Base-by-base conservation (phyloP, 768 basidiomycete species). In the Naematelia aurantialba region DNA sequence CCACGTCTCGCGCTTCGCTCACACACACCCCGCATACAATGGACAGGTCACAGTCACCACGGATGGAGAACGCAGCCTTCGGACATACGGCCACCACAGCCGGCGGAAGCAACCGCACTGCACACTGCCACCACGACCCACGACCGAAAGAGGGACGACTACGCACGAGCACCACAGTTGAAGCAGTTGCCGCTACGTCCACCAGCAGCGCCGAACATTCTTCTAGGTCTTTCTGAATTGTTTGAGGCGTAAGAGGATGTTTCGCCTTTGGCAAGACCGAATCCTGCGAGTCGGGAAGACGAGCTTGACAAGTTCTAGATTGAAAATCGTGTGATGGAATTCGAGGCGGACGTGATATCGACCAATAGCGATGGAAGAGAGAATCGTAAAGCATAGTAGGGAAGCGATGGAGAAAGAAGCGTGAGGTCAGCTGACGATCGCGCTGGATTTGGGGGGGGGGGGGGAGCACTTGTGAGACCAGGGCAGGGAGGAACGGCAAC, bases 141-240 rank as follows among this genome's bases (percentile, higher is more conserved):
- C 45, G 45, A 52, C 30, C 31, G 13, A 25, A 58, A 50, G 46
- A 30, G 56, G 12, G 51, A 21, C 39, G n/a, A 34, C 42, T 51
- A 73, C 71, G 52, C 62, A 70, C 71, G 65, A 48, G 55, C 52
- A 49, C 71, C 71, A 63, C 71, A 73, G 64, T 73, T 73, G 65
- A 73, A 73, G 55, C 71, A 73, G 55, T 68, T 70, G 49, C 67
- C 65, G 45, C 61, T 49, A 70, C 65, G 60, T 34, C 52, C 59
- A 21, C 10, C 14, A n/a, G 17, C 11, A 31, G 34, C 60, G 53
- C 70, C 70, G 66, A 61, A 72, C 68, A 72, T 67, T 60, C 19
- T 47, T 19, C n/a, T 25, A 10, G 46, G 24, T 63, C 29, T 17
- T 44, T 34, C 3, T 45, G 27, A 24, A 42, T 53, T 56, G 22